phyloP scores from a whole-genome alignment of 2,329 filamentous ascomycete genomes.

The Leptographium procerum region DNA sequence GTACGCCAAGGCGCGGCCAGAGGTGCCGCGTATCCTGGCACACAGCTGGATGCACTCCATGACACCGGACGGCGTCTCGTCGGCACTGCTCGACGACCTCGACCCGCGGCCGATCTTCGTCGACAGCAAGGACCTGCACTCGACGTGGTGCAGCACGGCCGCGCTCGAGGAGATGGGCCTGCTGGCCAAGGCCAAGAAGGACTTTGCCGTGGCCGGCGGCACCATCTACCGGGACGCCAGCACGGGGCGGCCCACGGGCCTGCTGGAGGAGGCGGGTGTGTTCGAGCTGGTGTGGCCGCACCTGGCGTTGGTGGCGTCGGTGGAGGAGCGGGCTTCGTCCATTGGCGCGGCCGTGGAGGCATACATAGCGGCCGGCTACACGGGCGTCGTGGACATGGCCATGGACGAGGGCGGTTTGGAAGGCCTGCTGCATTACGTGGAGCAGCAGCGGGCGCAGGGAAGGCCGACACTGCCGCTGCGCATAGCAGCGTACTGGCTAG shows the following conservation, averaged over 20 bases:
- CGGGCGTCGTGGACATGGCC: slow-evolving; percentile 46
- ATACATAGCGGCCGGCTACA: slow-evolving; percentile 40
- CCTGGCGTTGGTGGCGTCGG: slow-evolving; percentile 33
- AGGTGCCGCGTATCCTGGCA: slow-evolving; percentile 35
- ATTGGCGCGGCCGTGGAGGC: slow-evolving; percentile 33
- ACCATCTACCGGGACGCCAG: slow-evolving; percentile 34
- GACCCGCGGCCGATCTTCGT: slow-evolving; percentile 40
- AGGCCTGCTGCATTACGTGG: slow-evolving; percentile 28
- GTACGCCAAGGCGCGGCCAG: slow-evolving; percentile 33
- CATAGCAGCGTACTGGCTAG: slow-evolving; percentile 45
- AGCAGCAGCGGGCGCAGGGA: slow-evolving; percentile 10
- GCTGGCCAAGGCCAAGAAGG: slow-evolving; percentile 15
- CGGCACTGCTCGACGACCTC: slow-evolving; percentile 38
- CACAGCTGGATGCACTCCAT: slow-evolving; percentile 46
- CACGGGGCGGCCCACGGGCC: slow-evolving; percentile 33
- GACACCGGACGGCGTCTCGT: slow-evolving; percentile 36
- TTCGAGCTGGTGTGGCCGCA: slow-evolving; percentile 43
- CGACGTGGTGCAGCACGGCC: slow-evolving; percentile 42
- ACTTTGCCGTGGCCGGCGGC: slow-evolving; percentile 31
- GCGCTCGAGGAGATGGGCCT: slow-evolving; percentile 39
- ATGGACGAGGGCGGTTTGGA: slow-evolving; percentile 46
- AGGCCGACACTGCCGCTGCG: slow-evolving; percentile 35
- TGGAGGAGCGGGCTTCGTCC: slow-evolving; percentile 35
- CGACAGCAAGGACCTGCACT: slow-evolving; percentile 46
- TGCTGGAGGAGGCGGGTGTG: slow-evolving; percentile 43